phyloP scores from a whole-genome alignment of 495 filamentous ascomycete species.

The Penicillium steckii region DNA sequence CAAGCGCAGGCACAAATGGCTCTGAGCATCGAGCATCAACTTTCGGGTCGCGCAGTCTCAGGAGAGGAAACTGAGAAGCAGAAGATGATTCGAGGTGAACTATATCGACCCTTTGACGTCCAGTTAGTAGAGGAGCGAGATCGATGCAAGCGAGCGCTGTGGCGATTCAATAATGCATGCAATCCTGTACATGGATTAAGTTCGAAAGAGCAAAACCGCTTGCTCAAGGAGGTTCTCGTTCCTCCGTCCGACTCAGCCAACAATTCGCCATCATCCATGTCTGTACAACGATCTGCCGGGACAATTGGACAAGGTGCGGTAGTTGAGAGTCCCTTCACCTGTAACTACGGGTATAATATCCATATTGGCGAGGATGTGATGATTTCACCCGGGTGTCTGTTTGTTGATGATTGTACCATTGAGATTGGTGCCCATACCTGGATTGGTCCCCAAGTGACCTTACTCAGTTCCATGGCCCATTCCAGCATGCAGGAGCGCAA shows the following conservation, averaged over 20 bases:
- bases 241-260: slow-evolving; percentile 43
- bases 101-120: slow-evolving; percentile 74
- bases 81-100: slow-evolving; percentile 86
- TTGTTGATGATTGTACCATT: slow-evolving; percentile 75
- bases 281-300: slow-evolving; percentile 42
- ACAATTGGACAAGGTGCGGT: slow-evolving; percentile 72
- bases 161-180: slow-evolving; percentile 85
- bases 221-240: slow-evolving; percentile 72
- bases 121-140: slow-evolving; percentile 85
- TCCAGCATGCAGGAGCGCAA: slow-evolving; percentile 73
- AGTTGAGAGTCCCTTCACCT: slow-evolving; percentile 88
- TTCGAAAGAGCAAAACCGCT: slow-evolving; percentile 72
- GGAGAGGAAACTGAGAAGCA: slow-evolving; percentile 75
- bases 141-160: slow-evolving; percentile 78
- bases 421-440: slow-evolving; percentile 75
- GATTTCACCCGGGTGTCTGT: slow-evolving; percentile 82
- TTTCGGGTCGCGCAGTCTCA: slow-evolving; percentile 32
- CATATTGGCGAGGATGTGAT: slow-evolving; percentile 81
- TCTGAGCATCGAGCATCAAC: slow-evolving; percentile 44
- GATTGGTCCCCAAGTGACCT: slow-evolving; percentile 85
- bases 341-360: slow-evolving; percentile 96
- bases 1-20: slow-evolving; percentile 48
- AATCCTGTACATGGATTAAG: slow-evolving; percentile 76
- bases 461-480: slow-evolving; percentile 73
- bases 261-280: slow-evolving; percentile 45